phyloP scores from a whole-genome alignment of 768 basidiomycete species.

The Tricholoma matsutake region DNA sequence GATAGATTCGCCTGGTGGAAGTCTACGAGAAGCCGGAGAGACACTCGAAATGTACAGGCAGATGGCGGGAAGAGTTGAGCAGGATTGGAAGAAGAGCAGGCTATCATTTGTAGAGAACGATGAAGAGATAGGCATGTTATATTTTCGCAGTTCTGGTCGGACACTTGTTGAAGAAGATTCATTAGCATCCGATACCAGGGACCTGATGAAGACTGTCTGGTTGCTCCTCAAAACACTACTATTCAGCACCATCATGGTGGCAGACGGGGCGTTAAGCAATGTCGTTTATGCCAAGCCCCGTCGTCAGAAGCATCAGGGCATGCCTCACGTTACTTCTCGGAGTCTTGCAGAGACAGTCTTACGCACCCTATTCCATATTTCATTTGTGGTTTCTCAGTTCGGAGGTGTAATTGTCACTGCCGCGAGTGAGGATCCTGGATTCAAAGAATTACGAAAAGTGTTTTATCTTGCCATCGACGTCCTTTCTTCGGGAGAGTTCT shows the following conservation, averaged over 20 bases:
- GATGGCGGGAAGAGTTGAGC: constrained; percentile 43
- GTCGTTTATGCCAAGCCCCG: constrained; percentile 50
- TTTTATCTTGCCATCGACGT: constrained; percentile 81
- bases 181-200: constrained; percentile 42
- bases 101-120: constrained; percentile 32
- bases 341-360: constrained; percentile 54
- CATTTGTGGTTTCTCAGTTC: constrained; percentile 78
- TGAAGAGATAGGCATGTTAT: constrained; percentile 29
- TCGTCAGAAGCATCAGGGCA: constrained; percentile 14
- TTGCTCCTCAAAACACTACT: constrained; percentile 67
- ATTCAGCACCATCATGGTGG: constrained; percentile 70
- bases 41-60: constrained; percentile 30
- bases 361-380: constrained; percentile 58
- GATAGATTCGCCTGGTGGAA: constrained; percentile 31
- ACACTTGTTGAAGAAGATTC: background rate
- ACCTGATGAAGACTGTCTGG: constrained; percentile 56
- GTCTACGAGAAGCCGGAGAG: constrained; percentile 22
- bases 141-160: background rate
- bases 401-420: constrained; percentile 63
- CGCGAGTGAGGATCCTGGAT: constrained; percentile 41
- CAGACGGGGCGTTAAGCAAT: constrained; percentile 56
- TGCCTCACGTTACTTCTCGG: constrained; percentile 10
- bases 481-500: constrained; percentile 36
- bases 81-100: constrained; percentile 43
- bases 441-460: constrained; percentile 68